A percentile compares a stretch with the other conserved stretches of the same genome.
phyloP scores from a whole-genome alignment of 306 rosid species.

The Malus domestica region ASM211411v1 NC_041795.1:36499001-36499500 shows the following conservation, averaged over 20 bases:
- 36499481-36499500: neutral
- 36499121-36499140: neutral
- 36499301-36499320: conserved; percentile 51
- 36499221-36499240: neutral
- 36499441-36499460: neutral
- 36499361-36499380: conserved; percentile 79
- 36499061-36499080: neutral
- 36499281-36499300: conserved; percentile 13
- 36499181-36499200: neutral
- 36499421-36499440: conserved; percentile 73
- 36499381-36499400: conserved; percentile 83
- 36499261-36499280: neutral
- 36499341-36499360: conserved; percentile 93
- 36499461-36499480: neutral
- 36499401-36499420: conserved; percentile 81
- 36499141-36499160: neutral
- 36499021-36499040: neutral
- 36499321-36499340: conserved; percentile 85
- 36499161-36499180: neutral
- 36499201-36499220: neutral
- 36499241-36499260: neutral
- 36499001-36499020: neutral
- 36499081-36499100: neutral
- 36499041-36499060: neutral
- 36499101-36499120: neutral